Conservation (phyloP, 768 basidiomycete species). For the Pleurotus tuber-regium region DNA sequence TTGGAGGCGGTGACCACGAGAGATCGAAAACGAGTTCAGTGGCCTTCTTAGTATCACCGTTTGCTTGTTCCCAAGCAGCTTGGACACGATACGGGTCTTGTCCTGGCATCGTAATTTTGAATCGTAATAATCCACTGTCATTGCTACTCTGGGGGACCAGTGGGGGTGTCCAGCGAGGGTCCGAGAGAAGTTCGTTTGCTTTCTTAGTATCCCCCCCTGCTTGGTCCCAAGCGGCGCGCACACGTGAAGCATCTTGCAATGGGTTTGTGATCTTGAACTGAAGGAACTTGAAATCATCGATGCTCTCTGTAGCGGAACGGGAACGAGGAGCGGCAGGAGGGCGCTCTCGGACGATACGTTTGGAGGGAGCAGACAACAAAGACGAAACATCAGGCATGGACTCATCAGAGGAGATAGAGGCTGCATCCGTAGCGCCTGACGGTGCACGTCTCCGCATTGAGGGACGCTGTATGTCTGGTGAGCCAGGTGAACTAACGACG, state of each 20-base stretch:
- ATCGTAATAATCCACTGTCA: constrained; percentile 47
- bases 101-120: constrained; percentile 61
- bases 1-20: constrained; percentile 43
- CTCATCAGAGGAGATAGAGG: constrained; percentile 69
- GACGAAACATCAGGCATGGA: constrained; percentile 50
- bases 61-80: constrained; percentile 67
- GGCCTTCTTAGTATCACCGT: constrained; percentile 60
- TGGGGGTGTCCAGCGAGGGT: constrained; percentile 24
- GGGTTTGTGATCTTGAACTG: constrained; percentile 17
- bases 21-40: constrained; percentile 56
- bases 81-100: constrained; percentile 42
- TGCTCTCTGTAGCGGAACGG: not conserved
- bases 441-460: constrained; percentile 46
- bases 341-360: constrained; percentile 53
- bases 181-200: not conserved
- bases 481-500: constrained; percentile 46
- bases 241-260: constrained; percentile 23
- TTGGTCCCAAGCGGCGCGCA: constrained; percentile 5
- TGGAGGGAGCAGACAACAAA: constrained; percentile 41
- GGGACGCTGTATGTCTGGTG: constrained; percentile 57
- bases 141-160: constrained; percentile 8
- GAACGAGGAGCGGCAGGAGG: constrained; percentile 21
- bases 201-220: not conserved
- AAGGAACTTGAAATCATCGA: constrained; percentile 1
- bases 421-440: constrained; percentile 33